Evolutionary conservation across 2,329 filamentous ascomycete species (phyloP).

Genomic region (Dactylellina cionopaga): DNA sequence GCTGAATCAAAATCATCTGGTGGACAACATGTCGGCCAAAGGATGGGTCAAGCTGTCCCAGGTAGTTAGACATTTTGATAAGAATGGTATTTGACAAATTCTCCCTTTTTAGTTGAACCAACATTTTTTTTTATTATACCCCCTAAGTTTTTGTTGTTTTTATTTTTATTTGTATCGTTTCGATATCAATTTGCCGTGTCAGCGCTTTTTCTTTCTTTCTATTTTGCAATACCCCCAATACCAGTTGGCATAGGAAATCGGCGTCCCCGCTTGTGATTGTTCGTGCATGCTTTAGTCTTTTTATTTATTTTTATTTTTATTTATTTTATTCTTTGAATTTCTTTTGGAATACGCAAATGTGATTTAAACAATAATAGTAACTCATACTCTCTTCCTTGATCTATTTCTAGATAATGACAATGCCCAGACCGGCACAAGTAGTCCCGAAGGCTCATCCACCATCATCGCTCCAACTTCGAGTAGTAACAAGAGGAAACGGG

Average conservation of each 20-base stretch:
- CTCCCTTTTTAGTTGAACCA: constrained; percentile 8
- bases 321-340: constrained; percentile 22
- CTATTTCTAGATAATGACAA: constrained; percentile 47
- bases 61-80: constrained; percentile 48
- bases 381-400: constrained; percentile 35
- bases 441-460: constrained; percentile 43
- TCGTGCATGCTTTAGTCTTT: background rate
- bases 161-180: background rate
- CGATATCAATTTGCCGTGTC: constrained; percentile 1
- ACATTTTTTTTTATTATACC: constrained; percentile 16
- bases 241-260: too few species aligned
- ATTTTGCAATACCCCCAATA: constrained; percentile 12
- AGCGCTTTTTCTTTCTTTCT: background rate
- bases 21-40: constrained; percentile 23
- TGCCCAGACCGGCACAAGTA: constrained; percentile 30
- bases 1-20: constrained; percentile 37
- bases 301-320: constrained; percentile 13
- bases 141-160: constrained; percentile 1
- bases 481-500: constrained; percentile 45
- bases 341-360: constrained; percentile 34
- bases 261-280: too few species aligned
- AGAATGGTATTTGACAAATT: constrained; percentile 53
- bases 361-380: constrained; percentile 51
- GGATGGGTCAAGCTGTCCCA: constrained; percentile 42
- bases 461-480: constrained; percentile 7